Evolutionary conservation across 2,329 filamentous ascomycete species (phyloP), one percentile per base, ranked within the genome.

Genomic region (Xylariales sp.): DNA sequence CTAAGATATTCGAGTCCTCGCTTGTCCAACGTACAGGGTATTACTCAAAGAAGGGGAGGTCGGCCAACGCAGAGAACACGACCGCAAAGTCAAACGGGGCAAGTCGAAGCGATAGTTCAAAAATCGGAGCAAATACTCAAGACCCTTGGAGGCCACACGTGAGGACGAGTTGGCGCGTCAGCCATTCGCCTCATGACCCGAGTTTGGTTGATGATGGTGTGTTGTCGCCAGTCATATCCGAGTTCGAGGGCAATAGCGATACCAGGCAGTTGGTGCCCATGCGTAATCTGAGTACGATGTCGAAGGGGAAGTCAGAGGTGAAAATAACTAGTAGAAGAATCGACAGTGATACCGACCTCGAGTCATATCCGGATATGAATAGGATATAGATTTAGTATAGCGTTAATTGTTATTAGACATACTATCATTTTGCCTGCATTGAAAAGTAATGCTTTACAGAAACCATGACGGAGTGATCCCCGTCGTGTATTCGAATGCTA

Each of bases 1-100:
- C 34, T n/a, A 43, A 38, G 29, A 19, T 43, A 16, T 39, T 43
- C 34, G 41, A 16, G 10, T 14, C 21, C 18, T n/a, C 25, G 9
- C 25, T 31, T 16, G 18, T 19, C 8, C 24, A n/a, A n/a, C 24
- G 8, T n/a, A 27, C 8, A 8, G n/a, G n/a, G 8, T 27, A 27
- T n/a, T 27, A 27, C 24, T n/a, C n/a, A n/a, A n/a, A n/a, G n/a
- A n/a, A n/a, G n/a, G n/a, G n/a, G n/a, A n/a, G n/a, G n/a, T n/a
- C n/a, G n/a, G n/a, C n/a, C n/a, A n/a, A n/a, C n/a, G n/a, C n/a
- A n/a, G n/a, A n/a, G n/a, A n/a, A n/a, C n/a, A n/a, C n/a, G n/a
- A n/a, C n/a, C n/a, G n/a, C n/a, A n/a, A n/a, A n/a, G n/a, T n/a
- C n/a, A n/a, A n/a, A n/a, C n/a, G n/a, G n/a, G n/a, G n/a, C n/a